Base-by-base conservation (phyloP, 2,329 filamentous ascomycete species). In the Fusarium sp. region DNA sequence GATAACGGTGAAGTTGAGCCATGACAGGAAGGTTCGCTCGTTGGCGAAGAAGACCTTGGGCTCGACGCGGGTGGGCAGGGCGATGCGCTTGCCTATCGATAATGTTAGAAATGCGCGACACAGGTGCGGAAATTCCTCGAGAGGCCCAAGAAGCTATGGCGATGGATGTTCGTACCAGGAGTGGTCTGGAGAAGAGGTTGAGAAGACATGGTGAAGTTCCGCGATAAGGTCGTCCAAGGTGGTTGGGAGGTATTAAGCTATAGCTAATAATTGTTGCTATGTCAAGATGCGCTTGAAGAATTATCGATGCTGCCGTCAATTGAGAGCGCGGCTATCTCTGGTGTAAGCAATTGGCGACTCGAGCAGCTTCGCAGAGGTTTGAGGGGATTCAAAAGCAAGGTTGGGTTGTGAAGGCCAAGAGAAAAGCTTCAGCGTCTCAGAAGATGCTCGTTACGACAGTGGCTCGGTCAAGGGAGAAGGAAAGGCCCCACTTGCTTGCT, bases 31-130 rank as follows among this genome's bases (percentile, higher is more conserved):
- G 74, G 97, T 99, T 74, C 97, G 95, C 87, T 99, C 97, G 89
- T 99, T 99, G 86, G 97, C 97, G 89, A 99, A 99, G 91, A 98
- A 99, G 88, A 99, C 97, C 87, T 99, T 99, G 80, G 97, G 97
- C 85, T 99, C 97, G 85, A 99, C 96, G 78, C 97, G 95, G 70
- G 96, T 98, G 67, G 97, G 97, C 75, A 99, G 94, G 80, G 97
- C 96, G 83, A 99, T 98, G 82, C 96, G 95, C 88, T 99, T 99
- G 90, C 96, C 96, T 98, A 79, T 57, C n/a, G 39, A 23, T 50
- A 34, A 35, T 37, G 71, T 80, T 70, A 78, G 70, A 66, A 48
- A 39, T 66, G 32, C 30, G 37, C n/a, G 61, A 25, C 13, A 54
- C 23, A n/a, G 37, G 20, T 23, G 41, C 6, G 60, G 9, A 14